These are phyloP conservation scores for Tolypocladium sp. DNA, from an alignment of 2,329 filamentous ascomycete genomes.

Conservation along the genomic window DNA sequence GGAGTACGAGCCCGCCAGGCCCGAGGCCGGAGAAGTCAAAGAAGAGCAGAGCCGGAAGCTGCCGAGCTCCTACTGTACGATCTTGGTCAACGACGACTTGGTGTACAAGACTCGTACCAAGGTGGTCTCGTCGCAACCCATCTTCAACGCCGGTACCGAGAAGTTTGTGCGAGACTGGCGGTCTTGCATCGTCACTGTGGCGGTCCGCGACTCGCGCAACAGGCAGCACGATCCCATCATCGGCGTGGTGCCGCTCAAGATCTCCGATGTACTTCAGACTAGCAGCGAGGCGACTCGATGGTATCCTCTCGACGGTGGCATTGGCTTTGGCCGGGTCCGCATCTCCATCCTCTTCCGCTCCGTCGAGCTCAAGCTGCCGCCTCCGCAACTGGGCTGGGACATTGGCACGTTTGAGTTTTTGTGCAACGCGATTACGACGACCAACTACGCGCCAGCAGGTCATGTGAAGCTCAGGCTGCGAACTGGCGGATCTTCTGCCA, in stretches of 20 bases:
- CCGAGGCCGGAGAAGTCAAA: conserved; percentile 71
- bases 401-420: conserved; percentile 89
- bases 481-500: conserved; percentile 75
- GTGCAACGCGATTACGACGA: conserved; percentile 58
- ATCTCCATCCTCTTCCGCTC: conserved; percentile 87
- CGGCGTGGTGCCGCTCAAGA: conserved; percentile 79
- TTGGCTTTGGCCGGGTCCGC: conserved; percentile 82
- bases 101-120: conserved; percentile 93
- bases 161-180: conserved; percentile 91
- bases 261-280: conserved; percentile 81
- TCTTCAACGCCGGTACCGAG: conserved; percentile 95
- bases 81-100: conserved; percentile 79
- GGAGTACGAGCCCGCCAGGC: conserved; percentile 82
- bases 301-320: conserved; percentile 94
- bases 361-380: conserved; percentile 78
- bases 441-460: conserved; percentile 49
- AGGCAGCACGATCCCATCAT: conserved; percentile 91
- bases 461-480: conserved; percentile 72
- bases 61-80: conserved; percentile 90
- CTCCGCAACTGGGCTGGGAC: conserved; percentile 82
- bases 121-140: conserved; percentile 86
- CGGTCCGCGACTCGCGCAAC: conserved; percentile 81
- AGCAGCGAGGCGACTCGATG: conserved; percentile 80
- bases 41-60: conserved; percentile 74
- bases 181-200: conserved; percentile 75